Conservation (phyloP, 2,329 filamentous ascomycete species). For the Diaporthe capsici region DNA sequence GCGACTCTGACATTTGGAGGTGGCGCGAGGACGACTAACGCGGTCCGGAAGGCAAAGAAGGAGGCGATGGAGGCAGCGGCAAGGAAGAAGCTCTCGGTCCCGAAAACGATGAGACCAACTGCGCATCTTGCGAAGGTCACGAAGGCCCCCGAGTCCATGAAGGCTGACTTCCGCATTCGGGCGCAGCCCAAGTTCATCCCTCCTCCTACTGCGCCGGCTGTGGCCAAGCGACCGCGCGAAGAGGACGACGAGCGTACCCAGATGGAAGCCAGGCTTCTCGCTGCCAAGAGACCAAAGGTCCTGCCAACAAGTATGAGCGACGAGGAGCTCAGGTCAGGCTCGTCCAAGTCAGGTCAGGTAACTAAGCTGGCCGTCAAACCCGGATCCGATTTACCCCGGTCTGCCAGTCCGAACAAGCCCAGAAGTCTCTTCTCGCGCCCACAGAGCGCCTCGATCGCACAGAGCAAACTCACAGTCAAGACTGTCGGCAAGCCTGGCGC, state of each 20-base stretch:
- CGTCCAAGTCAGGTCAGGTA: not conserved
- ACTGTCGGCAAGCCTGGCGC: constrained; percentile 5
- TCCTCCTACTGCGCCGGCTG: not conserved
- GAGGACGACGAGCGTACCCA: constrained; percentile 36
- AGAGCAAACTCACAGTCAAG: constrained; percentile 31
- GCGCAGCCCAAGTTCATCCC: constrained; percentile 54
- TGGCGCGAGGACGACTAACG: constrained; percentile 54
- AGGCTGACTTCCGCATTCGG: constrained; percentile 65
- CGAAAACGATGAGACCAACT: constrained; percentile 5
- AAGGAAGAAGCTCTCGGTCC: constrained; percentile 57
- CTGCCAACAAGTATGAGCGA: constrained; percentile 41
- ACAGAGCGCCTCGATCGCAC: constrained; percentile 6
- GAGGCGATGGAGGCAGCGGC: constrained; percentile 68
- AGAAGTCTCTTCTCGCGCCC: constrained; percentile 19
- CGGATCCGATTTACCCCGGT: not conserved
- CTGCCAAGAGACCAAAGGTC: constrained; percentile 42
- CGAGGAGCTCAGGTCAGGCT: not conserved
- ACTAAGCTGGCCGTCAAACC: not conserved
- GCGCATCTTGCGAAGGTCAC: constrained; percentile 52
- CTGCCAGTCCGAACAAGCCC: constrained; percentile 14
- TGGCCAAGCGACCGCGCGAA: constrained; percentile 20
- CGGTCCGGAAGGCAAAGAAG: constrained; percentile 69
- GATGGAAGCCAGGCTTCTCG: constrained; percentile 36
- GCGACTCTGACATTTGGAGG: constrained; percentile 30
- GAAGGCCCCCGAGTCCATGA: constrained; percentile 67